Percentiles rank a stretch among this genome's conserved stretches.
Evolutionary conservation across 768 basidiomycete species (phyloP).

Genomic region (Leccinum subgranulosum): DNA sequence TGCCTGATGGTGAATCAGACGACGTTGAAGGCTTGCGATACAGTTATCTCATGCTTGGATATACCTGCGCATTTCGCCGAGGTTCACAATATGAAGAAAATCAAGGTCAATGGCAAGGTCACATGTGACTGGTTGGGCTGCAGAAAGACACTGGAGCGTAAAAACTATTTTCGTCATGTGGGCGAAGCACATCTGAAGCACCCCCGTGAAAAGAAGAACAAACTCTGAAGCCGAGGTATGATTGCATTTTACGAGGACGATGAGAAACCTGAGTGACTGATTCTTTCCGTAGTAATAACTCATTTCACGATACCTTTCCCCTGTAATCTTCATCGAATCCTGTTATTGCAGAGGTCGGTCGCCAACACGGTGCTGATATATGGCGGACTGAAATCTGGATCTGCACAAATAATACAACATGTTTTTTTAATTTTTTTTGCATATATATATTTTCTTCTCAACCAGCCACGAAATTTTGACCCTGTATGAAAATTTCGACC

Average conservation of each 20-base stretch:
- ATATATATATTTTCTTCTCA: no score
- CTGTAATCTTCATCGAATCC: no score
- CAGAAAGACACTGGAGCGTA: fast-evolving
- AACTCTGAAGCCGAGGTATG: not conserved
- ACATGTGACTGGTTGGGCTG: not conserved
- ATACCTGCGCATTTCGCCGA: not conserved
- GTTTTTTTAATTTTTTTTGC: no score
- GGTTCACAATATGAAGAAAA: not conserved
- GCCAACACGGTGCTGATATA: no score
- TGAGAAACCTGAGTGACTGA: not conserved
- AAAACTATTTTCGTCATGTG: slow-evolving; percentile 7
- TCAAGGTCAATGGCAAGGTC: fast-evolving
- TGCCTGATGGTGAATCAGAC: not conserved
- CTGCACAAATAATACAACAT: no score
- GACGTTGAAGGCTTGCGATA: not conserved
- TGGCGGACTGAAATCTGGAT: no score
- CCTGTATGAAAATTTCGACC: no score
- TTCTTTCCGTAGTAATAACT: not conserved
- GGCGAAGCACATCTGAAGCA: not conserved
- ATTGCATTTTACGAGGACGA: not conserved
- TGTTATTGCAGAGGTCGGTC: no score
- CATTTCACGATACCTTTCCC: not conserved
- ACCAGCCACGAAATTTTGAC: no score
- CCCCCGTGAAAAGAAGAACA: not conserved
- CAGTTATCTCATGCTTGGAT: not conserved